Conservation (phyloP, 805 yeast genomes). For the Peterozyma xylosa region DNA sequence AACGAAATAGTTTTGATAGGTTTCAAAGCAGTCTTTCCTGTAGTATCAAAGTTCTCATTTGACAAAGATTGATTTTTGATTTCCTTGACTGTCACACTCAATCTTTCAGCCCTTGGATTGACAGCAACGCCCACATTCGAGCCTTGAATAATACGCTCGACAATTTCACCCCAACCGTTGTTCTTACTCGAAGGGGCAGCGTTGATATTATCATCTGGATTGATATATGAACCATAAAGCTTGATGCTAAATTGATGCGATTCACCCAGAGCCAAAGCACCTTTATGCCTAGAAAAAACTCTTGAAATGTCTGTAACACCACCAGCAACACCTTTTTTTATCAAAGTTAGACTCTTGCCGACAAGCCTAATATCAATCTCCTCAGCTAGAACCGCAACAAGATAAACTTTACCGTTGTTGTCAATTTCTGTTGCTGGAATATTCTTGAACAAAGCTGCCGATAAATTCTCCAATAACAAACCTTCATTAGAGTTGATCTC, state of each 20-base stretch:
- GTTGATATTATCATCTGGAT: constrained; percentile 25
- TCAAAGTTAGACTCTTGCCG: constrained; percentile 17
- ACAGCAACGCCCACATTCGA: constrained; percentile 71
- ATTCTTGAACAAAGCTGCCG: constrained; percentile 75
- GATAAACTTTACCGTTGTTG: constrained; percentile 56
- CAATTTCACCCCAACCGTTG: constrained; percentile 85
- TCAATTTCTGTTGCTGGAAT: constrained; percentile 59
- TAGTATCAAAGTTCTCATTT: constrained; percentile 19
- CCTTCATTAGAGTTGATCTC: constrained; percentile 52
- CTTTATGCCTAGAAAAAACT: constrained; percentile 59
- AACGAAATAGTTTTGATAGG: constrained; percentile 58
- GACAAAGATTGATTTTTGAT: constrained; percentile 37
- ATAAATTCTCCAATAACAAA: constrained; percentile 54
- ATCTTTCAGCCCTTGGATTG: constrained; percentile 70
- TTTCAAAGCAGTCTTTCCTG: constrained; percentile 45
- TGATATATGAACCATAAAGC: constrained; percentile 63
- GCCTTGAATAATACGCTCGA: constrained; percentile 71
- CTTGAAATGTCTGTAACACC: constrained; percentile 85
- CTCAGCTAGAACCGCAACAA: constrained; percentile 73
- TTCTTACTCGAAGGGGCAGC: constrained; percentile 21
- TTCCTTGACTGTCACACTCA: constrained; percentile 68
- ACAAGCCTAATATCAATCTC: constrained; percentile 36
- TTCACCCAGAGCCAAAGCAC: constrained; percentile 51
- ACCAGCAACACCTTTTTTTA: constrained; percentile 78
- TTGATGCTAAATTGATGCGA: constrained; percentile 66